These are phyloP conservation scores for Hypoxylon rubiginosum DNA, from an alignment of 2,329 filamentous ascomycete species.

Conservation along the genomic window DNA sequence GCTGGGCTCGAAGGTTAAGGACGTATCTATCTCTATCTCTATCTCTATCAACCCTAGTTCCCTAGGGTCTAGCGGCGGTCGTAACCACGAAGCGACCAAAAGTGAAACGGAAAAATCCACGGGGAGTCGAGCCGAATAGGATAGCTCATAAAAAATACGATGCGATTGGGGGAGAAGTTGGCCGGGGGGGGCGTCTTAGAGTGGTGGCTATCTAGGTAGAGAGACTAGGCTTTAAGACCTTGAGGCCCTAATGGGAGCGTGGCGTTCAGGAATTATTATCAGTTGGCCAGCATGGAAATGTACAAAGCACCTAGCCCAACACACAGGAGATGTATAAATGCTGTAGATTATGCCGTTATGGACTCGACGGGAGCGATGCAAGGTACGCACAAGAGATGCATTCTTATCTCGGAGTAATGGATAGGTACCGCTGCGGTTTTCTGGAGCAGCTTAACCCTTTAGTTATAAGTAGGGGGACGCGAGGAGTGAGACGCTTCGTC, in stretches of 20 bases:
- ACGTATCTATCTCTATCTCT: constrained; percentile 2
- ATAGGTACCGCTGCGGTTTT: neutral
- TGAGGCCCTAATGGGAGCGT: constrained; percentile 33
- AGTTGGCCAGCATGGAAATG: constrained; percentile 35
- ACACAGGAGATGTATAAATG: constrained; percentile 39
- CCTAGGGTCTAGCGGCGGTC: neutral
- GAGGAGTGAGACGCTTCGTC: neutral
- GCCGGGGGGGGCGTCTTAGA: constrained; percentile 11
- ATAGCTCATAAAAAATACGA: constrained; percentile 17
- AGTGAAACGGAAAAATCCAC: neutral
- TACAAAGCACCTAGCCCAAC: constrained; percentile 35
- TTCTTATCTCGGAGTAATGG: constrained; percentile 1
- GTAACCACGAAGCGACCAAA: neutral
- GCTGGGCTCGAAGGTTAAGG: constrained; percentile 56
- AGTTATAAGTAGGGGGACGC: neutral
- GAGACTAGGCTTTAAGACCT: constrained; percentile 20
- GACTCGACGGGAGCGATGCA: constrained; percentile 20
- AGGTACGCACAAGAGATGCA: constrained; percentile 11
- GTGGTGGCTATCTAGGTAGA: constrained; percentile 15
- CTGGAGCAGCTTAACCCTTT: too few relatives aligned
- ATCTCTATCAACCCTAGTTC: constrained; percentile 1
- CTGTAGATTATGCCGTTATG: constrained; percentile 37
- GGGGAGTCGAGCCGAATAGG: constrained; percentile 6
- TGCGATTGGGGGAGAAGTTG: constrained; percentile 7
- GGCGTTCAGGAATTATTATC: constrained; percentile 38